Conservation (phyloP, 305 asterid species). For the Salvia sclarea region DNA sequence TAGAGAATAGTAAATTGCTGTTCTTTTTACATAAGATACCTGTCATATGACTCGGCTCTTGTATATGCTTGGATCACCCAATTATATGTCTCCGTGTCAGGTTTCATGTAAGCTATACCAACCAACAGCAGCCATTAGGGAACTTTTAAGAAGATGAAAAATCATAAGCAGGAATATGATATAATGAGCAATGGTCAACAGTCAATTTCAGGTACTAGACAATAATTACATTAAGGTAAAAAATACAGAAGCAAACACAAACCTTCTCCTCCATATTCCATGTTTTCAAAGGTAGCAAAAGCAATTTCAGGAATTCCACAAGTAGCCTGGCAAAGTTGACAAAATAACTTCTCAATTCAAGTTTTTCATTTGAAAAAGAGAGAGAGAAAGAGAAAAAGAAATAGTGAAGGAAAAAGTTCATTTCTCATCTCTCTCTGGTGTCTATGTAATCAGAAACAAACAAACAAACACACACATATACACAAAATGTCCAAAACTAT, state of each 20-base stretch:
- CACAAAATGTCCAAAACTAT: not conserved
- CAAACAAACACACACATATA: not conserved
- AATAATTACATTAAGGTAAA: constrained; percentile 28
- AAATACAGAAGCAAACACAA: constrained; percentile 33
- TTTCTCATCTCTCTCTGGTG: not conserved
- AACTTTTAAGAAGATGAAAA: constrained; percentile 12
- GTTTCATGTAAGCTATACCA: constrained; percentile 81
- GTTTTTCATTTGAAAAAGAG: not conserved
- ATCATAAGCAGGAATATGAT: constrained; percentile 15
- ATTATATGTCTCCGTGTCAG: constrained; percentile 95
- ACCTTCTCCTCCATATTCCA: constrained; percentile 99
- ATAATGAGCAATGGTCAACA: constrained; percentile 27
- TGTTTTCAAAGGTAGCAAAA: constrained; percentile 88
- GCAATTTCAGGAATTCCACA: constrained; percentile 98
- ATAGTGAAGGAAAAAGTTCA: constrained; percentile 1
- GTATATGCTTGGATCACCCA: constrained; percentile 99
- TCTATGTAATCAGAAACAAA: not conserved
- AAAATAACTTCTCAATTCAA: constrained; percentile 24
- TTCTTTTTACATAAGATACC: constrained; percentile 42
- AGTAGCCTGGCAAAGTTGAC: constrained; percentile 68
- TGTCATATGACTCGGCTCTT: constrained; percentile 96
- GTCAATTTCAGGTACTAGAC: constrained; percentile 13
- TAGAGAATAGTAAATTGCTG: not conserved
- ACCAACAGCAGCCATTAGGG: constrained; percentile 42
- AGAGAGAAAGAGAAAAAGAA: not conserved